Evolutionary conservation across 176 grass and related monocot species (phyloP), one percentile per base, ranked within the genome.

Genomic region (Cocos nucifera): DNA sequence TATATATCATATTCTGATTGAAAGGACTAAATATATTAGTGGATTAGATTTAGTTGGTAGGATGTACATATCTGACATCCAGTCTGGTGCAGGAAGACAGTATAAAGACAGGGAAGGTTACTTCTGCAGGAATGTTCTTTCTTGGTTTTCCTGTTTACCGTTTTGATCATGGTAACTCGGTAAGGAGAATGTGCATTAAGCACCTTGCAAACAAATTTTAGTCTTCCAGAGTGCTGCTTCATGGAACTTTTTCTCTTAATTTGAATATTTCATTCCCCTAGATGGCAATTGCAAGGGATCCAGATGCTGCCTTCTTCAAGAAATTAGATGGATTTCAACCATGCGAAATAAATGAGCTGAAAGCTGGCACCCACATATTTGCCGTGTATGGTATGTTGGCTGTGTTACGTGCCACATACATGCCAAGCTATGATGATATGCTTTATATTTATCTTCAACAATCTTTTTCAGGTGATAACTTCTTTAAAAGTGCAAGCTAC

Each of bases 331-430:
- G 85, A 56, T 99, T 99, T 56, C 85, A 93, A 82, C 82, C 88
- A 74, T 99, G 94, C 62, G 94, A 99, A 64, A 80, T 99, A 76
- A 88, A 99, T 89, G 88, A 93, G 68, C 81, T 99, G 27, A 99
- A 93, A 70, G 78, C 82, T 51, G 94, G 94, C 66, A 89, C 85
- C 30, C 94, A 99, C 79, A 74, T 99, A 75, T 99, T 99, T 69
- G 94, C 94, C 58, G 79, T 99, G 20, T 99, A 99, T 63, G 94
- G 94, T 99, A 92, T 69, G 61, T 44, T 29, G 52, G 4, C 48
- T 30, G 1, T 3, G n/a, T 56, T 68, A 32, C 54, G 9, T 72
- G 3, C 19, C 35, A 44, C 35, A 10, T 14, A 8, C 35, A 14
- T 44, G 35, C 9, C 2, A 14, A 54, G 30, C 17, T 69, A 18